Conservation (phyloP, 768 basidiomycete genomes). For the Clavulina sp. region DNA sequence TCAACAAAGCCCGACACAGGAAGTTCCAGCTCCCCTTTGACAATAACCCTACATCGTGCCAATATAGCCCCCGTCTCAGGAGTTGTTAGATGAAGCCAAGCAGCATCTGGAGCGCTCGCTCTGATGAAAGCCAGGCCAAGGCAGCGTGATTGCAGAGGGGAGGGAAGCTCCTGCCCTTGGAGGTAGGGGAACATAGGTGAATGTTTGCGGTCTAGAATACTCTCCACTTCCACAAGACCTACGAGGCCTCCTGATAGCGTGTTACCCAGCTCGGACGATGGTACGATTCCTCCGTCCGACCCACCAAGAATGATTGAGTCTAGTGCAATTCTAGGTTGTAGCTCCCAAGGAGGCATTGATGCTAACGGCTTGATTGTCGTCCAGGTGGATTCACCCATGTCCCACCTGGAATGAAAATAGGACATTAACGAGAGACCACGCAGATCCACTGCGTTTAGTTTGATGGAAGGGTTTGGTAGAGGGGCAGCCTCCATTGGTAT, state of each 20-base stretch:
- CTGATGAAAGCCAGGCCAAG: slow-evolving; percentile 68
- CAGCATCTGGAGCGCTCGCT: slow-evolving; percentile 22
- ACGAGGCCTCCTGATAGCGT: slow-evolving; percentile 73
- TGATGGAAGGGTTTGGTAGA: slow-evolving; percentile 25
- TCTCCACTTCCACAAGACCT: slow-evolving; percentile 34
- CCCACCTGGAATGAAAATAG: slow-evolving; percentile 46
- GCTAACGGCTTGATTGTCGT: slow-evolving; percentile 49
- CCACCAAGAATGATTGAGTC: slow-evolving; percentile 52
- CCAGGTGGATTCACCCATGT: slow-evolving; percentile 38
- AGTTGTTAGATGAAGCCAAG: slow-evolving; percentile 55
- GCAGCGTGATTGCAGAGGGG: slow-evolving; percentile 43
- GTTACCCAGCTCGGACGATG: slow-evolving; percentile 42
- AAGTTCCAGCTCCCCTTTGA: slow-evolving; percentile 79
- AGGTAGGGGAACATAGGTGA: slow-evolving; percentile 33
- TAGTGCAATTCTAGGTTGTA: slow-evolving; percentile 38
- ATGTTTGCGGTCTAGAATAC: background rate
- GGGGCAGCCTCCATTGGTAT: slow-evolving; percentile 27
- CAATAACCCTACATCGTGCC: slow-evolving; percentile 26
- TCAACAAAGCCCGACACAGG: slow-evolving; percentile 82
- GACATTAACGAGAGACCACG: slow-evolving; percentile 54
- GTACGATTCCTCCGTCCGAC: slow-evolving; percentile 63
- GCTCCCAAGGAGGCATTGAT: slow-evolving; percentile 51
- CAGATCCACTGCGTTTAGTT: slow-evolving; percentile 48
- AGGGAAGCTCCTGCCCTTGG: slow-evolving; percentile 36
- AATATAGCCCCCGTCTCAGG: slow-evolving; percentile 43